Percentiles rank a stretch among this genome's conserved stretches.
Evolutionary conservation across 1,284 basidiomycete species (phyloP).

Genomic region (Melanopsichium pennsylvanicum): DNA sequence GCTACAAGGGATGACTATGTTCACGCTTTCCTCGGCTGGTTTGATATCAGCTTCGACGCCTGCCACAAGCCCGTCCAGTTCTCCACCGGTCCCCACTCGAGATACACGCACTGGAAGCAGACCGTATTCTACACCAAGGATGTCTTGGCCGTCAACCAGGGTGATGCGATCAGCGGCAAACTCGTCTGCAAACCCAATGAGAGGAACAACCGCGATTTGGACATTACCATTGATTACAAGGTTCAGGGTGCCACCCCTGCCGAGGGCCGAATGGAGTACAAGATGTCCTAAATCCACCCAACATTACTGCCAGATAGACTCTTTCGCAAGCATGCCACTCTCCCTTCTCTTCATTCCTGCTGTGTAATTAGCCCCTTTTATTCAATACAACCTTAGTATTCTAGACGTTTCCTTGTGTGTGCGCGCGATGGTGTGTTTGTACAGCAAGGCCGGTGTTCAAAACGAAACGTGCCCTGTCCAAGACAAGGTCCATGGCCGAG

Average conservation of each 20-base stretch:
- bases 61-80: constrained; percentile 91
- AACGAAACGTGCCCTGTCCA: no score
- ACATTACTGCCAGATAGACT: constrained; percentile 3
- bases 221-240: constrained; percentile 60
- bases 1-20: constrained; percentile 89
- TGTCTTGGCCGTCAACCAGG: constrained; percentile 57
- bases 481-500: no score
- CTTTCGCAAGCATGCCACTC: background rate
- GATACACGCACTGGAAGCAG: constrained; percentile 67
- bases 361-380: constrained; percentile 4
- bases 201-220: constrained; percentile 63
- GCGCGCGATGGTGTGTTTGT: no score
- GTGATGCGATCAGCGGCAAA: constrained; percentile 57
- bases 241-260: constrained; percentile 44
- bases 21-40: constrained; percentile 99
- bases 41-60: constrained; percentile 94
- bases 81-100: constrained; percentile 63
- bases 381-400: no score
- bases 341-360: background rate
- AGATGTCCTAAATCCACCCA: constrained; percentile 50
- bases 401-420: constrained; percentile 3
- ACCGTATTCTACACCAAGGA: constrained; percentile 65
- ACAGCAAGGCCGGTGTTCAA: no score
- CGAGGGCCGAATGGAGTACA: constrained; percentile 59
- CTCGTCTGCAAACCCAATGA: constrained; percentile 60